Base-by-base conservation (phyloP, 305 asterid species). In the Lippia alba region DNA sequence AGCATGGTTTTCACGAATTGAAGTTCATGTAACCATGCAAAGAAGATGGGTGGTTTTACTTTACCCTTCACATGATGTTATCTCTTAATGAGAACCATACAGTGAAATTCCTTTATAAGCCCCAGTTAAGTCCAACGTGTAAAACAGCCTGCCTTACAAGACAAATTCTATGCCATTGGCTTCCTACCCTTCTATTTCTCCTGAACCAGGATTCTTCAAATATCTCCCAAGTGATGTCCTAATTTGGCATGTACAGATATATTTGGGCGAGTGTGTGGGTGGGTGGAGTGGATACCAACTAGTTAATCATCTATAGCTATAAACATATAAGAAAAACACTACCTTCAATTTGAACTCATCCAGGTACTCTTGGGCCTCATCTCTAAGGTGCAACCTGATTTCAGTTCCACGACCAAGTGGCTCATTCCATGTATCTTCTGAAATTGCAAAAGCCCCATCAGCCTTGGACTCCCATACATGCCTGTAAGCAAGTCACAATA, bases 401-500 rank as follows among this genome's bases (percentile, higher is more conserved):
- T 88, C 97, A 61, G 96, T 86, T 69, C 96, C 97, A 70, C 96
- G 96, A 15, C 96, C 97, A 73, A 91, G 92, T 48, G 97, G 92
- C 80, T 91, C 94, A 16, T 88, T 88, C 96, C 92, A 87, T 11
- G 56, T 74, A 87, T 91, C 97, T 81, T 91, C 94, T 69, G 96
- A 88, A 72, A 91, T 83, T n/a, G 97, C 97, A 79, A 91, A 91
- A 40, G 97, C 91, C 33, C 97, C 96, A 80, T 86, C 97, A 67
- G 97, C 97, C 82, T 84, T 91, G 12, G 97, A 91, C 82, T 91
- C 97, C 97, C 97, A 91, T 1, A 91, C 88, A 53, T 88, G 58
- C 88, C 97, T 91, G 84, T 6, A 79, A 33, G 48, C 36, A 55
- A 55, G 49, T 53, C 67, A 71, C 48, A 67, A 14, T 67, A 59